A percentile compares a stretch with the other conserved stretches of the same genome.
Conservation (phyloP, 371 early-diverging fungal species). For the Haplosporangium sp. region DNA sequence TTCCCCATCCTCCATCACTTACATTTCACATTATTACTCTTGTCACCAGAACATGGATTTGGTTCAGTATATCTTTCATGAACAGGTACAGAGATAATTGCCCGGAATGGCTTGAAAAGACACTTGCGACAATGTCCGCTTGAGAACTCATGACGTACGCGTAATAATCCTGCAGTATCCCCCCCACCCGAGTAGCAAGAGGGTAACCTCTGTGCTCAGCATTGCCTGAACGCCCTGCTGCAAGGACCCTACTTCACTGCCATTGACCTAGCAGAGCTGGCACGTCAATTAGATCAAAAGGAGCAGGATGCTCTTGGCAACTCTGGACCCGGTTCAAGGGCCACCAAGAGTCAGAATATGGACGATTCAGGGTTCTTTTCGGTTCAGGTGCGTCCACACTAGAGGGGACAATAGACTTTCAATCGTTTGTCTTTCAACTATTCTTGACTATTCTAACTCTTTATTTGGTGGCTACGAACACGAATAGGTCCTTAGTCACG, state of each 20-base stretch:
- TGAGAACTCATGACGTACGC: not conserved
- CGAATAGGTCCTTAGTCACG: constrained; percentile 68
- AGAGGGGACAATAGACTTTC: too few relatives aligned
- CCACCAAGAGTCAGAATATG: constrained; percentile 69
- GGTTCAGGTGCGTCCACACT: constrained; percentile 62
- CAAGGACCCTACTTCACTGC: constrained; percentile 80
- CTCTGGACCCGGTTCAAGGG: constrained; percentile 15
- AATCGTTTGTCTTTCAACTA: not conserved
- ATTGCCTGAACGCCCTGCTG: constrained; percentile 70
- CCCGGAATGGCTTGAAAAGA: not conserved
- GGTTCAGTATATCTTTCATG: constrained; percentile 68
- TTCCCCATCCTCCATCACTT: not conserved
- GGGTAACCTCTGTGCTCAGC: constrained; percentile 81
- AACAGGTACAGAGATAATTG: constrained; percentile 58
- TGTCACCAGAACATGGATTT: constrained; percentile 59
- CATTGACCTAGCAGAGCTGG: constrained; percentile 77
- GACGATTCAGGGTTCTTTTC: constrained; percentile 87
- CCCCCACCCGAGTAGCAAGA: constrained; percentile 65
- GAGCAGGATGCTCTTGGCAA: constrained; percentile 60
- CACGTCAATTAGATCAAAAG: constrained; percentile 66
- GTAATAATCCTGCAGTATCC: not conserved
- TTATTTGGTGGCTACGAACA: not conserved
- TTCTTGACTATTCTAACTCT: not conserved
- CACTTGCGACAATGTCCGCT: not conserved
- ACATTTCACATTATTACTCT: not conserved